Conservation (phyloP, 2,329 filamentous ascomycete genomes). For the Pseudogymnoascus sp. region DNA sequence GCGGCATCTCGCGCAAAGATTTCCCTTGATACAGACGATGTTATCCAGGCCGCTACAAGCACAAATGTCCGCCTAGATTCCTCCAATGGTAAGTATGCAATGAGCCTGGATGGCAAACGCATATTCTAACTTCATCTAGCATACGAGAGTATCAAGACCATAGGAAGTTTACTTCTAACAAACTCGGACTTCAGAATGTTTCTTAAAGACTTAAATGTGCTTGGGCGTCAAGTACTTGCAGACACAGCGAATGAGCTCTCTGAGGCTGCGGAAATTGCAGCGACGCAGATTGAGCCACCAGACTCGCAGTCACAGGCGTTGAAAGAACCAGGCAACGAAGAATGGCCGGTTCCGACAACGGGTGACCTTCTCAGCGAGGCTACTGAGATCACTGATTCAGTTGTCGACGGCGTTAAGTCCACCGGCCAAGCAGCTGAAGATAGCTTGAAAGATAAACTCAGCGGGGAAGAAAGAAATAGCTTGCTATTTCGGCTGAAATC, state of each 20-base stretch:
- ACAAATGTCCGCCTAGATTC: slow-evolving; percentile 64
- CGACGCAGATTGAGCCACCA: slow-evolving; percentile 65
- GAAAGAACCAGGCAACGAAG: slow-evolving; percentile 44
- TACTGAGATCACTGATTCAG: slow-evolving; percentile 40
- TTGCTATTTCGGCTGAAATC: slow-evolving; percentile 70
- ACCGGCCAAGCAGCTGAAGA: slow-evolving; percentile 53
- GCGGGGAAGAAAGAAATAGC: slow-evolving; percentile 64
- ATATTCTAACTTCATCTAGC: slow-evolving; percentile 37
- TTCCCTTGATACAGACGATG: slow-evolving; percentile 57
- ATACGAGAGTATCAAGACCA: slow-evolving; percentile 74
- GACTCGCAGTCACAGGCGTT: slow-evolving; percentile 49
- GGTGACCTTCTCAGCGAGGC: slow-evolving; percentile 57
- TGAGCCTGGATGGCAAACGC: not conserved
- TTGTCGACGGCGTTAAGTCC: slow-evolving; percentile 37
- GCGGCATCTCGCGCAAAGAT: slow-evolving; percentile 68
- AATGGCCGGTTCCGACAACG: slow-evolving; percentile 44
- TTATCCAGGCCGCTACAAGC: slow-evolving; percentile 52
- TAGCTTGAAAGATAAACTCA: slow-evolving; percentile 67
- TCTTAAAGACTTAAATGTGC: slow-evolving; percentile 67
- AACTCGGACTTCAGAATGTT: slow-evolving; percentile 89
- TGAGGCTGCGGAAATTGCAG: slow-evolving; percentile 65
- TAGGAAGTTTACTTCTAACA: slow-evolving; percentile 76
- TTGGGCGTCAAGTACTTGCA: slow-evolving; percentile 77
- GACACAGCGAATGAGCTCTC: slow-evolving; percentile 79
- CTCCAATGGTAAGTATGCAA: slow-evolving; percentile 50